Conservation (phyloP, 2,329 filamentous ascomycete genomes). For the Biscogniauxia sp. region DNA sequence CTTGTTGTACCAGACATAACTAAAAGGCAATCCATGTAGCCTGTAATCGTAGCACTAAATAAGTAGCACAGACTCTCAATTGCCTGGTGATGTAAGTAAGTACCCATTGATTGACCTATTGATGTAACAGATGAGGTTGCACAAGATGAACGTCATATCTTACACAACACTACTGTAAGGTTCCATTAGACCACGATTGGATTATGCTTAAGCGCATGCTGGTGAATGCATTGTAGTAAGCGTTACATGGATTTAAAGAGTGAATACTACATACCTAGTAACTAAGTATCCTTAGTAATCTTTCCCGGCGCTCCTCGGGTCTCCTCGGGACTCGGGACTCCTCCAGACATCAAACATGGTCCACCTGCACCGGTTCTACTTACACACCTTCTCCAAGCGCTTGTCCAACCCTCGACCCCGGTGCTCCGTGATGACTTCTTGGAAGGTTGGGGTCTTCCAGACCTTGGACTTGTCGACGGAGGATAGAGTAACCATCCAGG, state of each 20-base stretch:
- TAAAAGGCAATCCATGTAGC: too few relatives aligned
- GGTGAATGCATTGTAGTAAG: neutral
- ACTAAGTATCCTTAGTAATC: neutral
- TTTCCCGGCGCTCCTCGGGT: neutral
- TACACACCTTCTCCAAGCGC: neutral
- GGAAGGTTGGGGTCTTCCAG: slow-evolving; percentile 21
- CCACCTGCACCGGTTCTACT: neutral
- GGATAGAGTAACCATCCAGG: slow-evolving; percentile 27
- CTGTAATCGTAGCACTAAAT: too few relatives aligned
- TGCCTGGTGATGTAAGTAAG: too few relatives aligned
- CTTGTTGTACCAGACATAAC: too few relatives aligned
- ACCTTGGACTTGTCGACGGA: slow-evolving; percentile 16
- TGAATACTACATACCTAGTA: too few relatives aligned
- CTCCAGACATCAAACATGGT: neutral
- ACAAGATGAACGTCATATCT: too few relatives aligned
- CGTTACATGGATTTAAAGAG: neutral
- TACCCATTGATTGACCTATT: too few relatives aligned
- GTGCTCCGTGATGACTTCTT: neutral
- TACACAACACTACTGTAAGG: too few relatives aligned
- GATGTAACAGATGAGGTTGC: too few relatives aligned
- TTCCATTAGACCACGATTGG: too few relatives aligned
- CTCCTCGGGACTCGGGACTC: neutral
- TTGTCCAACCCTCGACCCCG: neutral
- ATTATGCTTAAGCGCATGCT: too few relatives aligned
- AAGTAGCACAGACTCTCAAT: too few relatives aligned